Evolutionary conservation across 768 basidiomycete genomes (phyloP).

Genomic region (Suillus subalutaceus): DNA sequence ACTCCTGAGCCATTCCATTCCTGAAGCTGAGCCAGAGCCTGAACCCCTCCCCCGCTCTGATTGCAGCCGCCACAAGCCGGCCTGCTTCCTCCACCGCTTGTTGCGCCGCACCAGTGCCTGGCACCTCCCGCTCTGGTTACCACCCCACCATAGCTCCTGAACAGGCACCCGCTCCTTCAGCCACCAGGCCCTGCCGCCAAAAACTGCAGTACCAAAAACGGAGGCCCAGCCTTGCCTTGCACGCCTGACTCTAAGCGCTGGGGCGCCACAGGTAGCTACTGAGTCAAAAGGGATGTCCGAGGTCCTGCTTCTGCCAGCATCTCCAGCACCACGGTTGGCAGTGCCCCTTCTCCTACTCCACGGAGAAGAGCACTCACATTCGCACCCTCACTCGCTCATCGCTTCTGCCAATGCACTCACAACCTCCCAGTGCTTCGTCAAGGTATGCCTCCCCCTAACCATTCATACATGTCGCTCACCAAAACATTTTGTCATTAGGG

Average conservation of each 20-base stretch:
- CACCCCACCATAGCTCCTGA: slow-evolving; percentile 32
- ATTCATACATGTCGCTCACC: slow-evolving; percentile 5
- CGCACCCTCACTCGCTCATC: slow-evolving; percentile 31
- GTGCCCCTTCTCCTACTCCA: slow-evolving; percentile 40
- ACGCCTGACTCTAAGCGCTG: slow-evolving; percentile 78
- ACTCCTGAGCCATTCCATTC: slow-evolving; percentile 30
- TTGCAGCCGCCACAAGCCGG: slow-evolving; percentile 22
- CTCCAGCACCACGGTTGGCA: slow-evolving; percentile 38
- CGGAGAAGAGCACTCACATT: slow-evolving; percentile 31
- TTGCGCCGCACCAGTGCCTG: slow-evolving; percentile 23
- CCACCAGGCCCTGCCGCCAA: slow-evolving; percentile 43
- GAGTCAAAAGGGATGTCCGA: slow-evolving; percentile 80
- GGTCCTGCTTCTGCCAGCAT: slow-evolving; percentile 45
- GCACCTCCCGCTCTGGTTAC: slow-evolving; percentile 31
- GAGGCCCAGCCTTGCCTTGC: slow-evolving; percentile 97
- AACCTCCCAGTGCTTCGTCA: slow-evolving; percentile 89
- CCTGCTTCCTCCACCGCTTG: slow-evolving; percentile 29
- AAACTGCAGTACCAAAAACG: slow-evolving; percentile 65
- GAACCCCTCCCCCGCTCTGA: slow-evolving; percentile 33
- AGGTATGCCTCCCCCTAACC: slow-evolving; percentile 51
- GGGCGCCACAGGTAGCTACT: slow-evolving; percentile 79
- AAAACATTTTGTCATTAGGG: slow-evolving; percentile 45
- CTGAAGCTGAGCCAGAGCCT: slow-evolving; percentile 24
- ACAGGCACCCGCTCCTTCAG: slow-evolving; percentile 29
- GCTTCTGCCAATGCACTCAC: slow-evolving; percentile 64